Conservation (phyloP, 805 yeast species). For the Spathaspora girioi region DNA sequence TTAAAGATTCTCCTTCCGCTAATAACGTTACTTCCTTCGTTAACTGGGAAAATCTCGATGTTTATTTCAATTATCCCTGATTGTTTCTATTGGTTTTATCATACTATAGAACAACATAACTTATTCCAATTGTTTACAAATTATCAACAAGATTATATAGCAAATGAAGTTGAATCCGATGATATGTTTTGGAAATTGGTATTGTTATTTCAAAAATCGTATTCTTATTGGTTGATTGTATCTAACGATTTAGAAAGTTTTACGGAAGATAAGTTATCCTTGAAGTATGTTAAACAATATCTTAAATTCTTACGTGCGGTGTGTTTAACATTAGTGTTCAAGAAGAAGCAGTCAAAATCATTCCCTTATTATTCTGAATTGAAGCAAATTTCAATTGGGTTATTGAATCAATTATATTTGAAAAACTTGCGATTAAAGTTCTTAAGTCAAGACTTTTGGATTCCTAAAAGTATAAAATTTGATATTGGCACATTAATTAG, state of each 20-base stretch:
- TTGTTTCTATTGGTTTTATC: conserved; percentile 29
- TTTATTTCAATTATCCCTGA: conserved; percentile 39
- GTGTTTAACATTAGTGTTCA: conserved; percentile 49
- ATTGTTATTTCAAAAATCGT: conserved; percentile 53
- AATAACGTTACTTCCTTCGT: conserved; percentile 32
- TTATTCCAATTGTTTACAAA: conserved; percentile 13
- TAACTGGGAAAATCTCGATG: conserved; percentile 38
- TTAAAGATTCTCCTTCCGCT: conserved; percentile 22
- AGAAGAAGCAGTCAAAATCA: conserved; percentile 6
- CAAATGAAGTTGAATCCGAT: conserved; percentile 5
- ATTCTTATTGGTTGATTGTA: conserved; percentile 63
- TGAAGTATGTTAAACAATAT: conserved; percentile 36
- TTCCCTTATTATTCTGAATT: conserved; percentile 10
- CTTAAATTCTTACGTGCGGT: conserved; percentile 47
- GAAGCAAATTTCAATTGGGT: conserved; percentile 40
- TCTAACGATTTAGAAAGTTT: conserved; percentile 64
- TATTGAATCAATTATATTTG: conserved; percentile 61
- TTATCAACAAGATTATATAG: conserved; percentile 11
- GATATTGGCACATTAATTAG: conserved; percentile 34
- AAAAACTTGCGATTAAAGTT: conserved; percentile 62
- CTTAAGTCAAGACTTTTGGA: conserved; percentile 54
- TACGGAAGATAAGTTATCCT: conserved; percentile 35
- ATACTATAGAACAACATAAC: conserved; percentile 16
- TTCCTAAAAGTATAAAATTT: conserved; percentile 25
- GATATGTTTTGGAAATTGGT: conserved; percentile 35